Conservation (phyloP, 331 rosid genomes). For the Acacia pycnantha region DNA sequence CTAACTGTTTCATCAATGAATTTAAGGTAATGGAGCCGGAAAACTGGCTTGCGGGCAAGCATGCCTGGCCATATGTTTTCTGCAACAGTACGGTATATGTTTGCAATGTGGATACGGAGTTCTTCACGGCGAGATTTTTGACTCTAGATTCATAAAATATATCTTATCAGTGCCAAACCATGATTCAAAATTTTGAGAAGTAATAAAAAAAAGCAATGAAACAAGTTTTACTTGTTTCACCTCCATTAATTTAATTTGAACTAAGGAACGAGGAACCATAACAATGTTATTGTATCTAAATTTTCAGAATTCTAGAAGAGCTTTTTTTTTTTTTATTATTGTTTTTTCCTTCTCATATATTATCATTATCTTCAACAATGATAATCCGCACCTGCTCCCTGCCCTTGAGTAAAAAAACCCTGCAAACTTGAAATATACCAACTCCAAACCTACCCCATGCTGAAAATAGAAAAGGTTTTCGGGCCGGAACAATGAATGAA, state of each 20-base stretch:
- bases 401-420: background rate
- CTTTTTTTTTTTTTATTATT: background rate
- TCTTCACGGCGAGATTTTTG: slow-evolving; percentile 97
- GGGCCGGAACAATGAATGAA: background rate
- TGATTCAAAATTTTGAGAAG: slow-evolving; percentile 28
- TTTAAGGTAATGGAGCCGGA: slow-evolving; percentile 88
- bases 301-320: background rate
- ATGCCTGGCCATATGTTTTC: slow-evolving; percentile 98
- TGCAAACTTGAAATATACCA: background rate
- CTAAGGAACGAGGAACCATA: background rate
- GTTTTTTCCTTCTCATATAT: slow-evolving; percentile 13
- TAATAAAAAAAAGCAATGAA: slow-evolving; percentile 19
- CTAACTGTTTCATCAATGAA: slow-evolving; percentile 85
- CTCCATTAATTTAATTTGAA: slow-evolving; percentile 15
- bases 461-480: background rate
- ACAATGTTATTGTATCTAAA: slow-evolving; percentile 9
- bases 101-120: slow-evolving; percentile 90
- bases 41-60: slow-evolving; percentile 78
- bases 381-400: background rate
- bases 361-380: background rate
- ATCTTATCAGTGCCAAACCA: slow-evolving; percentile 23
- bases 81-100: slow-evolving; percentile 92
- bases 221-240: slow-evolving; percentile 11
- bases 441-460: background rate
- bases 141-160: slow-evolving; percentile 55